Base-by-base conservation (phyloP, 2,329 filamentous ascomycete genomes). In the Malbranchea cinnamomea region DNA sequence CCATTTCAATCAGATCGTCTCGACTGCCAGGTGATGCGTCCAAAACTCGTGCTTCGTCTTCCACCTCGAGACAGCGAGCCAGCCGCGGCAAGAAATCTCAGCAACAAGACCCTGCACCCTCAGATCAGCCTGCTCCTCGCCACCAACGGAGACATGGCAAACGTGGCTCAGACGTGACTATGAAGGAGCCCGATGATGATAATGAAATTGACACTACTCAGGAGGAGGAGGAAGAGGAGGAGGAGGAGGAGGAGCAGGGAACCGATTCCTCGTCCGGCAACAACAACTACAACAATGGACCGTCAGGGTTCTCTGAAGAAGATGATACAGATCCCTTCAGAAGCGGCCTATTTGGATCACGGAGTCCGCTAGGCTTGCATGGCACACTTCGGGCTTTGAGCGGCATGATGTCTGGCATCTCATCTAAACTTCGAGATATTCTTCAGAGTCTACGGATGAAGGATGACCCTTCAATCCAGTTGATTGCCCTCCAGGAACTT, bases 401-500 rank as follows among this genome's bases (percentile, higher is more conserved):
- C 31, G 85, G 85, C 39, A 91, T 93, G 68, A 87, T 94, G 70
- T 79, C 81, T 2, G 80, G 85, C 22, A 74, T 87, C 35, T 78
- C 81, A 13, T 68, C 74, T 22, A 74, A 84, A 40, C 63, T 98
- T 28, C 72, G 87, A 33, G 80, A 83, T 35, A 77, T 85, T 30
- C 59, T 87, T 37, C 66, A 59, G 53, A 81, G 76, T 43, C 61
- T 98, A 34, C 76, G 78, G 40, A 74, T 80, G 44, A 87, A 85
- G 49, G 81, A 87, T 26, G 83, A 94, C 40, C 71, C 77, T 4
- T 85, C 84, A 0, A 60, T 89, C 22, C 91, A 98, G 59, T 65
- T 93, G 41, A 84, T 94, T 46, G 89, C 87, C 16, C 62, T 98
- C 17, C 82, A 92, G 53, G 87, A 95, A 43, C 65, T 98, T 5